These are phyloP conservation scores for Pelargonium australe DNA, from an alignment of 441 rosid genomes.

Conservation along the genomic window DNA sequence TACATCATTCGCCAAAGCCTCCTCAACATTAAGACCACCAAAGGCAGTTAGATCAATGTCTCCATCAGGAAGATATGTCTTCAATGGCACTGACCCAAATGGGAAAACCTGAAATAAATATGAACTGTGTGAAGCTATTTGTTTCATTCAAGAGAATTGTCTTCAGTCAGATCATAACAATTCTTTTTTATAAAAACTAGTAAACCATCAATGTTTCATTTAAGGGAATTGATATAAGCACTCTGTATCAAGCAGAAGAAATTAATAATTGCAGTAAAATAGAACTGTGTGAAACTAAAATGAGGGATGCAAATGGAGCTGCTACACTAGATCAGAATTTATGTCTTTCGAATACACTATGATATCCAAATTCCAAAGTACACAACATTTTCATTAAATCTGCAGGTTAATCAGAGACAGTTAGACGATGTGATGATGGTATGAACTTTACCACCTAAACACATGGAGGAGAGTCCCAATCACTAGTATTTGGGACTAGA, in stretches of 20 bases:
- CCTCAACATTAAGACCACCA: slow-evolving; percentile 16
- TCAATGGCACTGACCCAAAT: slow-evolving; percentile 24
- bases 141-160: too few relatives aligned
- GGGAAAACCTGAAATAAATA: slow-evolving; percentile 18
- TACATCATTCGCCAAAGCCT: slow-evolving; percentile 17
- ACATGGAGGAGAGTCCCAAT: too few relatives aligned
- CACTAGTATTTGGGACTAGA: too few relatives aligned
- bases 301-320: background rate
- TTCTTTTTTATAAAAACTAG: background rate
- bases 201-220: background rate
- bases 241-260: background rate
- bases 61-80: slow-evolving; percentile 24
- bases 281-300: background rate
- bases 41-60: slow-evolving; percentile 26
- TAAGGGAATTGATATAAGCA: background rate
- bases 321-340: background rate
- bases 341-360: background rate
- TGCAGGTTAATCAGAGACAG: too few relatives aligned
- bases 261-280: background rate
- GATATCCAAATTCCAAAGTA: too few relatives aligned
- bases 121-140: background rate
- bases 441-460: too few relatives aligned
- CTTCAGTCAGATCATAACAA: background rate
- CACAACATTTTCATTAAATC: too few relatives aligned
- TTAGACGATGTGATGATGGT: too few relatives aligned